Percentiles rank a stretch among this genome's conserved stretches.
phyloP scores from a whole-genome alignment of 495 filamentous ascomycete genomes.

The Aspergillus indologenus region DNA sequence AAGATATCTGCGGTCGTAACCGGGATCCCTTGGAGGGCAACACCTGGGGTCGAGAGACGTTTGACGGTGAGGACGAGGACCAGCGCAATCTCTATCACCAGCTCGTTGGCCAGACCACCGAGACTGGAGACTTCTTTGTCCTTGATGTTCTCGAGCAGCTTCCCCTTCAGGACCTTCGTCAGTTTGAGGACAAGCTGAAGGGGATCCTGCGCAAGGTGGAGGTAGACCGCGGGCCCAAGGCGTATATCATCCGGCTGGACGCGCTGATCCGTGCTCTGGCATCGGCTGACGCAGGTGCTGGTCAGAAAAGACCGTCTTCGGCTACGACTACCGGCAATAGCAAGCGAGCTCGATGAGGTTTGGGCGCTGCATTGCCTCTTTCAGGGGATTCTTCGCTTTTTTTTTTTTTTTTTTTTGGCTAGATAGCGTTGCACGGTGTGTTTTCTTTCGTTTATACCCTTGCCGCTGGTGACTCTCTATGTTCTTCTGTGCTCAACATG shows the following conservation, averaged over 20 bases:
- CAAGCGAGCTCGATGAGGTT: conserved; percentile 36
- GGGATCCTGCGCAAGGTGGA: conserved; percentile 38
- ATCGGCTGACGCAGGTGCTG: conserved; percentile 21
- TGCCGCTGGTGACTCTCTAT: conserved; percentile 3
- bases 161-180: conserved; percentile 30
- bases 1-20: conserved; percentile 44
- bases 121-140: conserved; percentile 39
- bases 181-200: conserved; percentile 31
- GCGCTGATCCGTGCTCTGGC: conserved; percentile 32
- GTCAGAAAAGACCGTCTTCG: conserved; percentile 38
- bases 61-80: conserved; percentile 44
- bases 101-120: conserved; percentile 42
- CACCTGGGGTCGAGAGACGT: conserved; percentile 35
- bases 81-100: conserved; percentile 49
- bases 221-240: conserved; percentile 38
- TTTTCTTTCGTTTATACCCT: conserved; percentile 10
- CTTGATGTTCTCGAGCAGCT: conserved; percentile 42
- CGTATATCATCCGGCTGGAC: conserved; percentile 34
- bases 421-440: not conserved
- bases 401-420: conserved; percentile 12
- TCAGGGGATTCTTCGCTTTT: too few relatives aligned
- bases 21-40: conserved; percentile 43
- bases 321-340: conserved; percentile 24
- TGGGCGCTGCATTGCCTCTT: not conserved
- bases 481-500: not conserved